Conservation (phyloP, 257 asterid species). For the Forsythia viridissima region DNA sequence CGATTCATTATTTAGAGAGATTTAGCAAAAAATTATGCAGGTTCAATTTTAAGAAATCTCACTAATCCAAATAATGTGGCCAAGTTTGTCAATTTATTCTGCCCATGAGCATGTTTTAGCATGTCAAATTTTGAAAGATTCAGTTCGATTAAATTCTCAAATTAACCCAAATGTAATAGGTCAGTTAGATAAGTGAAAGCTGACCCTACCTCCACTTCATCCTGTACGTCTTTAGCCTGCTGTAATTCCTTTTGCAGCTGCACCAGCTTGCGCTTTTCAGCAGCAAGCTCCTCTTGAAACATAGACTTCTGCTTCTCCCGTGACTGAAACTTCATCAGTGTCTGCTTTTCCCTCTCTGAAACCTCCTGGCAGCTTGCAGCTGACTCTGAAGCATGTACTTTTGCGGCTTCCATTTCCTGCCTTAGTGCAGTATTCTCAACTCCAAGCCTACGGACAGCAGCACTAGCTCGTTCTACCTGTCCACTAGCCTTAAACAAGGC, state of each 20-base stretch:
- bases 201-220: constrained; percentile 76
- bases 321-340: constrained; percentile 61
- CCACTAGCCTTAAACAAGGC: constrained; percentile 81
- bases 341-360: constrained; percentile 72
- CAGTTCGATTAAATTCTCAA: not conserved
- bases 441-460: constrained; percentile 74
- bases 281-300: constrained; percentile 73
- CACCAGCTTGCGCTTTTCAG: constrained; percentile 49
- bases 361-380: constrained; percentile 81
- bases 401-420: constrained; percentile 87
- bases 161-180: constrained; percentile 14
- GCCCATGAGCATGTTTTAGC: too few relatives aligned
- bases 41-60: not conserved
- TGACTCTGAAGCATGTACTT: constrained; percentile 63
- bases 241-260: constrained; percentile 57
- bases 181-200: constrained; percentile 11
- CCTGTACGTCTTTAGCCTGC: constrained; percentile 56
- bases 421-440: constrained; percentile 63
- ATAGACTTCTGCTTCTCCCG: constrained; percentile 86
- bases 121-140: not conserved
- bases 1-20: not conserved
- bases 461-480: constrained; percentile 76
- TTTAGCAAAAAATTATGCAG: not conserved
- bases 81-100: not conserved
- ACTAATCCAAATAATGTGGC: not conserved